These are phyloP conservation scores for Diaporthe batatas DNA, from an alignment of 2,329 filamentous ascomycete genomes.

Conservation along the genomic window DNA sequence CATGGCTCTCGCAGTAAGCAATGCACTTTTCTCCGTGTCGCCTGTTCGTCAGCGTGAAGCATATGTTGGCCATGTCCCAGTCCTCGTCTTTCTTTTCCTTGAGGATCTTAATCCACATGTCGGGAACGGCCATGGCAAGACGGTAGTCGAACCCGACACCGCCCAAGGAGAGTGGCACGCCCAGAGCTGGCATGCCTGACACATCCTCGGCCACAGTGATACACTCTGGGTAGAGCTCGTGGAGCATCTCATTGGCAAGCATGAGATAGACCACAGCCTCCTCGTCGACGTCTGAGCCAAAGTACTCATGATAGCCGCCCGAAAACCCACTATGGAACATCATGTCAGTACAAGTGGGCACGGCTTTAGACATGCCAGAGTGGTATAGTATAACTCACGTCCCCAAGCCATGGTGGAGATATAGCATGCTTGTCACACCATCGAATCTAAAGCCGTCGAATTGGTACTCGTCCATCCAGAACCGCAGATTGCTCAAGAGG, in stretches of 20 bases:
- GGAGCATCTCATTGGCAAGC: slow-evolving; percentile 96
- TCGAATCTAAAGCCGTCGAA: slow-evolving; percentile 99
- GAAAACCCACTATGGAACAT: slow-evolving; percentile 82
- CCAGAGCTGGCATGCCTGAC: slow-evolving; percentile 98
- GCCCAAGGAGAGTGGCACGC: slow-evolving; percentile 85
- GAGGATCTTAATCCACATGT: slow-evolving; percentile 99
- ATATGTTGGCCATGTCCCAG: slow-evolving; percentile 90
- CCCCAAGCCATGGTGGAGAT: slow-evolving; percentile 94
- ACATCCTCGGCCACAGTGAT: slow-evolving; percentile 98
- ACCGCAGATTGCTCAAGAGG: slow-evolving; percentile 92
- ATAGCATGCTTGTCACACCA: slow-evolving; percentile 98
- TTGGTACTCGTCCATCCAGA: slow-evolving; percentile 99
- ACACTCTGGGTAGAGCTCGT: slow-evolving; percentile 85
- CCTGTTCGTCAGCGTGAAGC: slow-evolving; percentile 90
- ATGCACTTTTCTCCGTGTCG: slow-evolving; percentile 98
- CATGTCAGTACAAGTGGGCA: slow-evolving; percentile 45
- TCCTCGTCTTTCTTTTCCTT: slow-evolving; percentile 93
- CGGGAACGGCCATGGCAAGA: slow-evolving; percentile 96
- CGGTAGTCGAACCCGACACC: slow-evolving; percentile 98
- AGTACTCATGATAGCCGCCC: slow-evolving; percentile 98
- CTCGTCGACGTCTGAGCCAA: slow-evolving; percentile 88
- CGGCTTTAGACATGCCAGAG: not conserved
- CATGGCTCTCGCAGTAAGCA: slow-evolving; percentile 96
- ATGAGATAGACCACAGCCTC: slow-evolving; percentile 96
- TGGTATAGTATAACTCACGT: slow-evolving; percentile 71